phyloP scores from a whole-genome alignment of 2,329 filamentous ascomycete species.

The Diplodia seriata region DNA sequence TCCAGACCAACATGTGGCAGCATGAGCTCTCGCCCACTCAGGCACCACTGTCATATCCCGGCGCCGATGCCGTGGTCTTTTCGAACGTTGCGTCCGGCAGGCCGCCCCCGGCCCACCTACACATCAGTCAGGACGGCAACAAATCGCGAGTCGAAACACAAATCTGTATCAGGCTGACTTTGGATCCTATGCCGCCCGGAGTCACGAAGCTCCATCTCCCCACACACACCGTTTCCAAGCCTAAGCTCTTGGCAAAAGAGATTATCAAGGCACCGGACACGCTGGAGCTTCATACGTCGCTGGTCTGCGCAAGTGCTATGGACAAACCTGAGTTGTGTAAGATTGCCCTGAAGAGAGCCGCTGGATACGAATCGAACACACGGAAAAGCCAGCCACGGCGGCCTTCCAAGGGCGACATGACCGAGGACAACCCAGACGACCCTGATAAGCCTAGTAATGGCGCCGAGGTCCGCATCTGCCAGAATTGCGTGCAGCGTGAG shows the following conservation, averaged over 20 bases:
- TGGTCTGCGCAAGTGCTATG: conserved; percentile 95
- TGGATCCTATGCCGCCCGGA: conserved; percentile 76
- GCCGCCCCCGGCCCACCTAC: neutral
- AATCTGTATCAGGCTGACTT: conserved; percentile 82
- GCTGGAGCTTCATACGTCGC: conserved; percentile 77
- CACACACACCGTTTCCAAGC: conserved; percentile 89
- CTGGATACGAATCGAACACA: conserved; percentile 51
- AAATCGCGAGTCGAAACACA: conserved; percentile 98
- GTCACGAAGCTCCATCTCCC: conserved; percentile 86
- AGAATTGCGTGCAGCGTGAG: conserved; percentile 89
- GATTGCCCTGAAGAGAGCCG: conserved; percentile 70
- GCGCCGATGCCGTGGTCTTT: neutral
- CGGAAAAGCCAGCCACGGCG: conserved; percentile 42
- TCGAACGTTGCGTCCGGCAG: neutral
- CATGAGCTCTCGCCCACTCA: conserved; percentile 27
- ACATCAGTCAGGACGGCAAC: conserved; percentile 34
- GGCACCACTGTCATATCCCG: neutral
- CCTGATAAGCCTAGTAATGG: conserved; percentile 81
- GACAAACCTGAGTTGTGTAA: conserved; percentile 70
- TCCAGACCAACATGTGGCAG: conserved; percentile 14
- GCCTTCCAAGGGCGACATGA: conserved; percentile 48
- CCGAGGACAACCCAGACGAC: conserved; percentile 62
- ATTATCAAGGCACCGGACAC: conserved; percentile 73
- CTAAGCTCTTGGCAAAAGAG: conserved; percentile 83
- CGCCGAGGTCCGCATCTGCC: conserved; percentile 91